Base-by-base conservation (phyloP, 2,329 filamentous ascomycete genomes). In the Hyphodiscus sp. region DNA sequence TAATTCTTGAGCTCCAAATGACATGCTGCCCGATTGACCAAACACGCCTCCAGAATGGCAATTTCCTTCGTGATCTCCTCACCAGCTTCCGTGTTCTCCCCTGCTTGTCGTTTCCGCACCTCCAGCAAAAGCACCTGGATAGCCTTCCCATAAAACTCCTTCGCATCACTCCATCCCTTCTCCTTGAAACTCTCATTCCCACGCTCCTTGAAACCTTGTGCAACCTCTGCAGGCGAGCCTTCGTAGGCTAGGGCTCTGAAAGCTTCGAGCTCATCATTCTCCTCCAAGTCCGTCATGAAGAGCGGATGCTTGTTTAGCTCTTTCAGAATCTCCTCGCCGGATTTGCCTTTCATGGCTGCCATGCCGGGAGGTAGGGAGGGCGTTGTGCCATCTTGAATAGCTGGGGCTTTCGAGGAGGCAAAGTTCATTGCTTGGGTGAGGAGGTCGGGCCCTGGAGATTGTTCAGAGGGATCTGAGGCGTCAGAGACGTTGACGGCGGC, bases 221-320 rank as follows among this genome's bases (percentile, higher is more conserved):
- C 87, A 57, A 95, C 86, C 69, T 97, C 92, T 10, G 85, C 78
- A 47, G 89, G 83, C 9, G 91, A 91, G 19, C 94, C 95, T 73
- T 99, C 94, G 68, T 96, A 96, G 29, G 90, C 89, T 41, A 99
- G 76, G 0, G 94, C 92, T 67, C 89, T 87, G 56, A 99, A 78
- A 0, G 94, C 95, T 63, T 95, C 91, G 0, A 96, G 76, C 61
- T 88, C 84, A 57, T 86, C 77, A 66, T 96, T 96, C 59, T 95
- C 87, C 63, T 89, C 89, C 33, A 96, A 78, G 61, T 89, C 85
- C 29, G 91, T 97, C 94, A 99, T 99, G 77, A 99, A 99, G 41
- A 99, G 79, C 7, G 94, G 94, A 47, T 80, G 78, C 59, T 83
- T 81, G 65, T 86, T 87, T 72, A 89, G 75, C 63, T 86, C 80